These are phyloP conservation scores for Echinochloa phyllopogon DNA, from an alignment of 176 grass and related monocot species.

Conservation along the genomic window DNA sequence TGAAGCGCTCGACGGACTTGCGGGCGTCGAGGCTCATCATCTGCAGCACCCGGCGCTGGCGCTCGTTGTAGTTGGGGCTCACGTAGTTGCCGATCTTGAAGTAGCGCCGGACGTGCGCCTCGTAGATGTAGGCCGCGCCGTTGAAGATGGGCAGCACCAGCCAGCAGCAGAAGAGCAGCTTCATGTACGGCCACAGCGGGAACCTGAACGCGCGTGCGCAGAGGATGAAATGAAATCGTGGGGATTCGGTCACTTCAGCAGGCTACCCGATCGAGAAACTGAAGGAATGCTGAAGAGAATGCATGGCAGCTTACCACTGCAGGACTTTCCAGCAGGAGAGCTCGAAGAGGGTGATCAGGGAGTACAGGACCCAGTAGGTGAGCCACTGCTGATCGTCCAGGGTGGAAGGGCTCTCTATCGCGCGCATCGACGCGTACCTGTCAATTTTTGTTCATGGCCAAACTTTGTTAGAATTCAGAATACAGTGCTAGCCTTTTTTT, in stretches of 20 bases:
- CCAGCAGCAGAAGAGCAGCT: conserved; percentile 91
- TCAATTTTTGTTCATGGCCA: conserved; percentile 3
- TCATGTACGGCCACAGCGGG: conserved; percentile 89
- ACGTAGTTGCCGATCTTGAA: conserved; percentile 86
- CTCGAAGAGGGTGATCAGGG: conserved; percentile 92
- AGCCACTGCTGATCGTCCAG: conserved; percentile 99
- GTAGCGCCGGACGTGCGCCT: conserved; percentile 73
- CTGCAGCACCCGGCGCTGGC: conserved; percentile 77
- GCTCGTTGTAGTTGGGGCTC: conserved; percentile 66
- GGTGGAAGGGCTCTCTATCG: conserved; percentile 89
- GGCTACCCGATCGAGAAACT: background rate
- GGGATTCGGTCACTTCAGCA: background rate
- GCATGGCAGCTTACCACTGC: conserved; percentile 55
- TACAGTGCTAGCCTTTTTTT: background rate
- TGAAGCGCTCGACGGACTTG: conserved; percentile 79
- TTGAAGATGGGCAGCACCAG: conserved; percentile 97
- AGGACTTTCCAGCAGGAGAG: conserved; percentile 86
- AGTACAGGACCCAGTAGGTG: conserved; percentile 95
- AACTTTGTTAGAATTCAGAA: background rate
- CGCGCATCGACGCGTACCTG: conserved; percentile 89
- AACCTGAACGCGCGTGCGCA: conserved; percentile 50
- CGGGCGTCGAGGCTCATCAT: conserved; percentile 93
- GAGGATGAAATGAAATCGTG: background rate
- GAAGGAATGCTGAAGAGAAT: background rate
- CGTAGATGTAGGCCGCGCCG: conserved; percentile 94